Evolutionary conservation across 768 basidiomycete species (phyloP), one percentile per base, ranked within the genome.

Genomic region (Paxillus ammoniavirescens): DNA sequence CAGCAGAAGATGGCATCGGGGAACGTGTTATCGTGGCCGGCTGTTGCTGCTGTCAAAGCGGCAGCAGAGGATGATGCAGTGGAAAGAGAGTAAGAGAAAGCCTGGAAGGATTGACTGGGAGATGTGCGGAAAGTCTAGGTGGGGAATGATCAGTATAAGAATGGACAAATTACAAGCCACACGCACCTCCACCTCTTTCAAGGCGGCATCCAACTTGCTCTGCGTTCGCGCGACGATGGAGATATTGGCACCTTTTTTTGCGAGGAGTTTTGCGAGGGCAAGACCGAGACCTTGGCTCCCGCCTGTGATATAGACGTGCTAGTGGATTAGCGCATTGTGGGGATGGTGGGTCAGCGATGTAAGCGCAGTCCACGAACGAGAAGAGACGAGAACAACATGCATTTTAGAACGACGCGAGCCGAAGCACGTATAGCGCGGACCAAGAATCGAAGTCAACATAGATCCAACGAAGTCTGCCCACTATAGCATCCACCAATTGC

Each of bases 271-370:
- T 1, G 92, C 88, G 8, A 95, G 73, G 0, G 83, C 79, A 2
- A 92, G 77, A 1, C 93, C 93, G 0, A 94, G 81, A 1, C 93
- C 93, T 13, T 84, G 76, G 40, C 85, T 88, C 3, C 90, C 93
- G 2, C 93, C 93, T 0, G 92, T 92, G 15, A 96, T 75, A 65
- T 92, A 91, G 69, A 84, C 83, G 60, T 93, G 90, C 93, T 95
- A 54, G 9, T 1, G 3, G 43, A 26, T 26, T 2, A 26, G 6
- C 26, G n/a, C 18, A 13, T 33, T 12, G 12, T 33, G 31, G 31
- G 12, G 31, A 33, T 12, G 46, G 35, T 21, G 15, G 4, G 42
- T 57, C 18, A 50, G 41, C 10, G 38, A 44, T 26, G 17, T 15
- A 18, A 7, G 14, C 15, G 13, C 21, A 4, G 28, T 44, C 23